Conservation (phyloP, 371 early-diverging fungal species). For the Mucor velutinosus region DNA sequence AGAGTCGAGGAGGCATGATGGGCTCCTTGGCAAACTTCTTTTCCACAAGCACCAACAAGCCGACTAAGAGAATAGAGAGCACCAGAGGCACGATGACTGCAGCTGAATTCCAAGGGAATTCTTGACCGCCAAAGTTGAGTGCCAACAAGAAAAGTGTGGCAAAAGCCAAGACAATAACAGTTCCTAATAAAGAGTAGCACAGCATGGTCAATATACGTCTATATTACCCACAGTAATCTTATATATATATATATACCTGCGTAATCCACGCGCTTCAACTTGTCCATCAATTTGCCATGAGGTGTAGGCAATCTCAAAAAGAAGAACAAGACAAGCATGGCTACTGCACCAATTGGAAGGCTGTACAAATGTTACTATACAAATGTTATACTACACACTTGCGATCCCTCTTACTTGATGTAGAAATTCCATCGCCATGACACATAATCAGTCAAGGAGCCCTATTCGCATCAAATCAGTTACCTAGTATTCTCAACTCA, state of each 20-base stretch:
- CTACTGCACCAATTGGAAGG: slow-evolving; percentile 49
- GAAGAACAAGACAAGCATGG: slow-evolving; percentile 34
- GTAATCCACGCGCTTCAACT: slow-evolving; percentile 48
- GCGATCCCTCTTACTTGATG: slow-evolving; percentile 37
- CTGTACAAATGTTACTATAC: slow-evolving; percentile 16
- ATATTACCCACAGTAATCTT: not conserved
- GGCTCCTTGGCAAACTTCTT: slow-evolving; percentile 55
- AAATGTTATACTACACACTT: not conserved
- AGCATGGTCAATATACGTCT: not conserved
- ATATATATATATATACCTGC: slow-evolving; percentile 12
- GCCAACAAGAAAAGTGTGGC: slow-evolving; percentile 48
- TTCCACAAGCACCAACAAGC: slow-evolving; percentile 50
- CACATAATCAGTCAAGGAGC: slow-evolving; percentile 37
- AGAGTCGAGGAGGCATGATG: slow-evolving; percentile 58
- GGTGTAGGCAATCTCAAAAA: slow-evolving; percentile 34
- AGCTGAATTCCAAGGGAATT: slow-evolving; percentile 64
- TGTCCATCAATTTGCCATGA: slow-evolving; percentile 32
- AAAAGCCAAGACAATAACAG: slow-evolving; percentile 40
- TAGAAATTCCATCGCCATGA: slow-evolving; percentile 46
- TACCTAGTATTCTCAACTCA: not conserved
- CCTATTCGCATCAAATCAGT: slow-evolving; percentile 15
- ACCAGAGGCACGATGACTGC: slow-evolving; percentile 63
- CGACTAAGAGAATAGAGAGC: slow-evolving; percentile 45
- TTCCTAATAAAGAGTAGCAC: slow-evolving; percentile 8
- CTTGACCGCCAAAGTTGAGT: slow-evolving; percentile 54